Conservation (phyloP, 495 filamentous ascomycete species). For the Aspergillus indologenus region DNA sequence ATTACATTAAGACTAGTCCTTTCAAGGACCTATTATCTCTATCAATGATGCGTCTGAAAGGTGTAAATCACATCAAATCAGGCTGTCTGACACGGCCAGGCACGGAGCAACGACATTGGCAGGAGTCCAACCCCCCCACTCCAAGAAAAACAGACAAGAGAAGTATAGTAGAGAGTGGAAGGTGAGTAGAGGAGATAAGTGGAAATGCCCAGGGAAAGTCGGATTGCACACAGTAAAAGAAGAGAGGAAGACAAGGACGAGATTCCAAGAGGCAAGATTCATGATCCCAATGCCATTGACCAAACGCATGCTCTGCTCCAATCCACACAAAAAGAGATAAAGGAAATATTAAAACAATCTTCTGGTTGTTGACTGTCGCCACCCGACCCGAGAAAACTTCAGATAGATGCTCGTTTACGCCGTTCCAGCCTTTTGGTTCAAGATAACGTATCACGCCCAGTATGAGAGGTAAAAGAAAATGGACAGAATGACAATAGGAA, state of each 20-base stretch:
- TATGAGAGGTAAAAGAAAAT: constrained; percentile 18
- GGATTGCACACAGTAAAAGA: constrained; percentile 9
- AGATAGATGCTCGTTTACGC: constrained; percentile 21
- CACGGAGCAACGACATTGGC: background rate
- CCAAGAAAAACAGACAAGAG: background rate
- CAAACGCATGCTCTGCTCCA: constrained; percentile 21
- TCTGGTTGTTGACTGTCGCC: constrained; percentile 9
- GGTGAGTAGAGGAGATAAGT: constrained; percentile 11
- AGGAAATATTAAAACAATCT: constrained; percentile 10
- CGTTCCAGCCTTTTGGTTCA: constrained; percentile 28
- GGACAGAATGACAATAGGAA: constrained; percentile 14
- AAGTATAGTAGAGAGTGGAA: constrained; percentile 8
- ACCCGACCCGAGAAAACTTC: constrained; percentile 7
- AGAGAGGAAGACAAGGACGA: constrained; percentile 1
- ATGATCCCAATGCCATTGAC: constrained; percentile 11
- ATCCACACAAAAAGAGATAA: constrained; percentile 9
- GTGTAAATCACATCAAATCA: constrained; percentile 18
- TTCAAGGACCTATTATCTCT: constrained; percentile 16
- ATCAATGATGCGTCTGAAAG: constrained; percentile 15
- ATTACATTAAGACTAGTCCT: constrained; percentile 15
- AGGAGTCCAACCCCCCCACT: background rate
- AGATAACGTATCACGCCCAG: constrained; percentile 32
- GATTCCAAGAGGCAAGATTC: constrained; percentile 17
- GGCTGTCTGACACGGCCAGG: constrained; percentile 2
- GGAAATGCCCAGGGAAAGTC: constrained; percentile 7